Evolutionary conservation across 2,329 filamentous ascomycete genomes (phyloP).

Genomic region (Pyrenophora seminiperda): DNA sequence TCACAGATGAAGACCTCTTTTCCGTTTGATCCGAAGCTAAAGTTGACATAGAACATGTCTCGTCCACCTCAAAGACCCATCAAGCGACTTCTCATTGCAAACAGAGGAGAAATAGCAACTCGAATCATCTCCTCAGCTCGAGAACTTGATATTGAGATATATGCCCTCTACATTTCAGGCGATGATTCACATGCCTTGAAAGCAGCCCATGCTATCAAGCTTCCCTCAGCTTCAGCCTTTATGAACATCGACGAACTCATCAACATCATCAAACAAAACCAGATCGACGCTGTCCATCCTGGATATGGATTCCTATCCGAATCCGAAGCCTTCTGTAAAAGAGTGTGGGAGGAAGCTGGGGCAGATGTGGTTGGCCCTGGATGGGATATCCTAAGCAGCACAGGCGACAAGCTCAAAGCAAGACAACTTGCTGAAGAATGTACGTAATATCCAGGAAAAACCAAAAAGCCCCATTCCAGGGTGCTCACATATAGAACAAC

Average conservation of each 20-base stretch:
- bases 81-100: slow-evolving; percentile 59
- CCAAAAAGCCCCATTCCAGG: fast-evolving
- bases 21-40: too few relatives aligned
- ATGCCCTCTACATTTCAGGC: slow-evolving; percentile 60
- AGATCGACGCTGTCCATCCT: slow-evolving; percentile 62
- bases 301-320: slow-evolving; percentile 69
- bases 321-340: slow-evolving; percentile 56
- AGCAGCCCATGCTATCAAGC: slow-evolving; percentile 57
- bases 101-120: slow-evolving; percentile 68
- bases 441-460: slow-evolving; percentile 15
- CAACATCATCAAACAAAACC: slow-evolving; percentile 54
- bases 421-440: slow-evolving; percentile 58
- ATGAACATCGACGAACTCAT: slow-evolving; percentile 58
- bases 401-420: slow-evolving; percentile 62
- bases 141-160: slow-evolving; percentile 63
- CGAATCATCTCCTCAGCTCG: slow-evolving; percentile 65
- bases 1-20: background rate
- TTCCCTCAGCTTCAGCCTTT: slow-evolving; percentile 59
- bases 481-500: background rate
- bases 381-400: slow-evolving; percentile 61
- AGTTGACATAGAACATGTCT: slow-evolving; percentile 28
- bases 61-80: slow-evolving; percentile 47
- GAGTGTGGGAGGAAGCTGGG: slow-evolving; percentile 57
- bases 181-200: slow-evolving; percentile 61
- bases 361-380: slow-evolving; percentile 61